Evolutionary conservation across 192 early-diverging fungal species (phyloP), one percentile per base, ranked within the genome.

Genomic region (Spizellomyces sp.): DNA sequence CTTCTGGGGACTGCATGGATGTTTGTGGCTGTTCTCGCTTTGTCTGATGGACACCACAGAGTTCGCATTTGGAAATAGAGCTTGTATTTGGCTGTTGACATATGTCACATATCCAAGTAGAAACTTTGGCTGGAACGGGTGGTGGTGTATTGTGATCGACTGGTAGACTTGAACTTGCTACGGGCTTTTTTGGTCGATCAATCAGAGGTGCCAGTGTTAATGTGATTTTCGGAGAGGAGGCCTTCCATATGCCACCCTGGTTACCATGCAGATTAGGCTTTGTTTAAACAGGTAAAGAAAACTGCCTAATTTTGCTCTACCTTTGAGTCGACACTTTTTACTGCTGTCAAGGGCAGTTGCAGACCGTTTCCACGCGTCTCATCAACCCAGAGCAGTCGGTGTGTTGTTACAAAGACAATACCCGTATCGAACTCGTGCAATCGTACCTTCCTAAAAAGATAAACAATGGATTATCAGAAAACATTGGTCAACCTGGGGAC

Each of bases 381-480:
- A 75, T 93, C 89, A 14, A 96, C 87, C 79, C 93, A 96, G n/a
- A 95, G 75, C 42, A 96, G 75, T 27, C 93, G 83, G 65, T 89
- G 87, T 4, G 77, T 81, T 8, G 94, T 94, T 55, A 92, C 71
- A 64, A 93, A 94, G 17, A 87, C 82, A 0, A 87, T 86, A 6
- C 94, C 94, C 65, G 84, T 85, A 69, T 92, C 89, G 71, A 88
- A 89, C 47, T 88, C 81, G 41, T 84, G 79, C 47, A 84, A 64
- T 62, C 89, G 88, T 5, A 70, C 55, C 19, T 86, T 85, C 6
- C 90, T 90, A 70, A n/a, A 48, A 27, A 63, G 55, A 62, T 5
- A 15, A 48, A 48, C 52, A 74, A 5, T 44, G 21, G 14, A 48
- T 36, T 19, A 45, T 5, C 41, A n/a, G 58, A 14, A 17, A n/a